Evolutionary conservation across 345 rosid genomes (phyloP), one percentile per base, ranked within the genome.

Genomic region (Turritis glabra): DNA sequence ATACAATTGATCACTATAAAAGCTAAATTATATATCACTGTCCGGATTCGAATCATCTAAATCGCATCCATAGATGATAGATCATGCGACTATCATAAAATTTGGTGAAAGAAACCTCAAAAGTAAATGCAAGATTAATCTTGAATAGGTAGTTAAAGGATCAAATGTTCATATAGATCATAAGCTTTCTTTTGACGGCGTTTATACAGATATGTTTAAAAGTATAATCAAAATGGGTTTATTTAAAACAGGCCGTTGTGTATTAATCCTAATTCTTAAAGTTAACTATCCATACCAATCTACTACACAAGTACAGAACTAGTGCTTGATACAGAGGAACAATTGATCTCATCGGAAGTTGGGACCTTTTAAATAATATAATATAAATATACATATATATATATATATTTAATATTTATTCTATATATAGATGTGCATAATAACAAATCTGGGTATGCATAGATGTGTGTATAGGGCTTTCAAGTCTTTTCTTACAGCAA

Each of bases 281-380:
- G 33, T 9, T 64, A 33, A 72, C 63, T 21, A 70, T 65, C 68
- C 73, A 72, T 44, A 65, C 77, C 57, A 72, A 72, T 72, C 5
- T 40, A 55, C n/a, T 43, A 55, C 56, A 57, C 26, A 51, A 75
- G 55, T 46, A 61, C 69, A 69, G 44, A 64, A 77, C 48, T 32
- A 72, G 77, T 71, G 68, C 68, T 71, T 50, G 72, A 48, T 64
- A 71, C 77, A 72, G 73, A 66, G 77, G 77, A 77, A 77, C 81
- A 71, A 65, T 66, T 66, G 54, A 77, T 77, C 77, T 52, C 81
- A 77, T 77, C 64, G 56, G 59, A 72, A 77, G 57, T 3, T 71
- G 81, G 81, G 81, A 65, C 73, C 73, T 68, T 50, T 30, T 21
- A 62, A 69, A 43, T 61, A 33, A 71, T 40, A 54, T 8, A 48